Base-by-base conservation (phyloP, 306 rosid genomes). In the Malus fusca region DNA sequence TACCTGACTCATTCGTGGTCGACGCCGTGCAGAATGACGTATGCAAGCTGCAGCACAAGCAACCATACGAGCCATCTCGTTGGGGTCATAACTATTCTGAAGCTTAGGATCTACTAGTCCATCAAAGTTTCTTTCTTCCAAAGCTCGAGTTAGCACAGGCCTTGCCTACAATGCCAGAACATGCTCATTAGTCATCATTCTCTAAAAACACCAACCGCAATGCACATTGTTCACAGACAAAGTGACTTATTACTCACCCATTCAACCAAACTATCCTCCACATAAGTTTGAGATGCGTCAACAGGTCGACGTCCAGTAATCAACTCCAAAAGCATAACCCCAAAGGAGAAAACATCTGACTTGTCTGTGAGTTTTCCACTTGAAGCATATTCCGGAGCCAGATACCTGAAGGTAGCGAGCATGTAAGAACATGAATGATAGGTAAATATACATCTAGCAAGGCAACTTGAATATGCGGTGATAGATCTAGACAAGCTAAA, bases 1-100 rank as follows among this genome's bases (percentile, higher is more conserved):
- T 86, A 95, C 98, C 97, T 95, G 97, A 78, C 97, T 96, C 98
- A 90, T 89, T 76, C 85, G 81, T 52, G 99, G 98, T 26, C 99
- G 90, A 56, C 96, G 97, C 75, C 90, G 83, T 48, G 93, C 99
- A 4, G 99, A 96, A 86, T 96, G 98, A 25, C 99, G 98, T 22
- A 89, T 94, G 76, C 91, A 88, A 74, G 98, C 96, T n/a, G 98
- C 97, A 23, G 97, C 97, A 31, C 93, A 96, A 66, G 98, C 97
- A 73, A 92, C 90, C 92, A 96, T 86, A 43, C 92, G 85, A 62
- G 79, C 81, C 98, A 96, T 87, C 85, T 96, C 97, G 61, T 83
- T 82, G 68, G 72, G 87, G 51, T 89, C 89, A 79, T 77, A 88
- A 46, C 82, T 88, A 68, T 84, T 76, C 80, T 76, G 86, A 76